phyloP scores from a whole-genome alignment of 495 filamentous ascomycete species.

The Neurospora sp. region DNA sequence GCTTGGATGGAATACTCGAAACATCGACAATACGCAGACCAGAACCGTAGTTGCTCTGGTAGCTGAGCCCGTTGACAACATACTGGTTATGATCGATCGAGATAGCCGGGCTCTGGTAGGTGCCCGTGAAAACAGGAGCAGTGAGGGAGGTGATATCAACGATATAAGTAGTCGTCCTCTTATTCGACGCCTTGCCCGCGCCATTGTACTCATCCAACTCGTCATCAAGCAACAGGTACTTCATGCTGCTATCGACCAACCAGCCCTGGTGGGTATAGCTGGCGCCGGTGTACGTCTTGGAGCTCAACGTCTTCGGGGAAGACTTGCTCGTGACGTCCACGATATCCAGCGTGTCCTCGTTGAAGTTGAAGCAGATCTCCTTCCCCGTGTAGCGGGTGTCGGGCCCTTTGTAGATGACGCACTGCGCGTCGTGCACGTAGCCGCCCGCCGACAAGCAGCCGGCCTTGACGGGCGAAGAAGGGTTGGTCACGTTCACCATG shows the following conservation, averaged over 20 bases:
- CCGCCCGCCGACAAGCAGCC: slow-evolving; percentile 44
- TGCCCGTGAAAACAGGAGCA: slow-evolving; percentile 41
- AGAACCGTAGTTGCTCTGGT: slow-evolving; percentile 50
- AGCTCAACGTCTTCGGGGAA: slow-evolving; percentile 37
- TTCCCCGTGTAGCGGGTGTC: slow-evolving; percentile 40
- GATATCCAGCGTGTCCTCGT: slow-evolving; percentile 39
- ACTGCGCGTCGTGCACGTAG: slow-evolving; percentile 52
- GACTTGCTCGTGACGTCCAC: slow-evolving; percentile 44
- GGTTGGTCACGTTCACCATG: slow-evolving; percentile 42
- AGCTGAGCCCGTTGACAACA: slow-evolving; percentile 38
- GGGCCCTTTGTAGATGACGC: slow-evolving; percentile 47
- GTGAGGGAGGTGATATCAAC: slow-evolving; percentile 43
- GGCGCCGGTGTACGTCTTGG: slow-evolving; percentile 45
- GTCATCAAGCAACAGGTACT: slow-evolving; percentile 49
- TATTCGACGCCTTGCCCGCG: slow-evolving; percentile 33
- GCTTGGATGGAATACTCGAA: slow-evolving; percentile 31
- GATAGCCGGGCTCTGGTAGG: slow-evolving; percentile 35
- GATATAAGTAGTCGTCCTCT: slow-evolving; percentile 43
- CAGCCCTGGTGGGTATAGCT: slow-evolving; percentile 53
- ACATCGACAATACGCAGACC: slow-evolving; percentile 49
- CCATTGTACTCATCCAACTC: slow-evolving; percentile 47
- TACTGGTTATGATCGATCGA: slow-evolving; percentile 56
- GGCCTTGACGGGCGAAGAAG: slow-evolving; percentile 32
- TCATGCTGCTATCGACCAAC: slow-evolving; percentile 44
- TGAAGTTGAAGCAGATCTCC: slow-evolving; percentile 52